Evolutionary conservation across 2,329 filamentous ascomycete species (phyloP).

Genomic region (Huntiella omanensis): DNA sequence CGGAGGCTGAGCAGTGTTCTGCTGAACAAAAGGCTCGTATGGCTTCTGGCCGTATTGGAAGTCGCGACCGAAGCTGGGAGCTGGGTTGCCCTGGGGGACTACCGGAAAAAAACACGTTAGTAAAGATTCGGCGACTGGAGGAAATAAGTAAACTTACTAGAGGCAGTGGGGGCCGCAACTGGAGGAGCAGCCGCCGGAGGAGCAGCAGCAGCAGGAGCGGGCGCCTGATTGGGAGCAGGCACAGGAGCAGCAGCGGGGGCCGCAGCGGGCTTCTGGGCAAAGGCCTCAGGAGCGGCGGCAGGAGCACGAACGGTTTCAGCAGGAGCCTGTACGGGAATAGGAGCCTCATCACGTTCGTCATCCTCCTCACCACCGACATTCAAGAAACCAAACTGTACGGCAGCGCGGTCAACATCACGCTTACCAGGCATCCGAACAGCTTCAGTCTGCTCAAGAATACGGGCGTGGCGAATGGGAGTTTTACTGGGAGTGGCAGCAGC

Average conservation of each 20-base stretch:
- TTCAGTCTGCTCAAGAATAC: constrained; percentile 86
- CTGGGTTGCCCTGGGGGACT: constrained; percentile 3
- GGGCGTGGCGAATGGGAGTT: constrained; percentile 47
- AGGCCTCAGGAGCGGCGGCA: constrained; percentile 43
- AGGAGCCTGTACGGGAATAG: constrained; percentile 67
- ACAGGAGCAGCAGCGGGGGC: constrained; percentile 19
- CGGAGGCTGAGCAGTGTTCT: constrained; percentile 30
- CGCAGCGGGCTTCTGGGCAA: constrained; percentile 35
- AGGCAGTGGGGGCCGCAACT: constrained; percentile 15
- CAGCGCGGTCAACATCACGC: constrained; percentile 78
- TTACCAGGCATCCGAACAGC: constrained; percentile 97
- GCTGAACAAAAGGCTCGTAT: constrained; percentile 40
- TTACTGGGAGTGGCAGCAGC: constrained; percentile 35
- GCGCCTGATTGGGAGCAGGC: constrained; percentile 16
- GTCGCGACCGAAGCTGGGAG: constrained; percentile 8
- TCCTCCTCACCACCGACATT: constrained; percentile 68
- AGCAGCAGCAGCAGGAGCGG: constrained; percentile 11
- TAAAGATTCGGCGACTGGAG: background rate
- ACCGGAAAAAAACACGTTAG: background rate
- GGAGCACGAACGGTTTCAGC: constrained; percentile 32
- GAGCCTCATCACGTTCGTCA: constrained; percentile 86
- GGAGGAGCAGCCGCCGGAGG: constrained; percentile 16
- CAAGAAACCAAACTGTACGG: constrained; percentile 93
- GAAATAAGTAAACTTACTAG: background rate
- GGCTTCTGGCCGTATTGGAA: constrained; percentile 34